Conservation (phyloP, 1,139 yeast genomes). For the Pichia sp. region DNA sequence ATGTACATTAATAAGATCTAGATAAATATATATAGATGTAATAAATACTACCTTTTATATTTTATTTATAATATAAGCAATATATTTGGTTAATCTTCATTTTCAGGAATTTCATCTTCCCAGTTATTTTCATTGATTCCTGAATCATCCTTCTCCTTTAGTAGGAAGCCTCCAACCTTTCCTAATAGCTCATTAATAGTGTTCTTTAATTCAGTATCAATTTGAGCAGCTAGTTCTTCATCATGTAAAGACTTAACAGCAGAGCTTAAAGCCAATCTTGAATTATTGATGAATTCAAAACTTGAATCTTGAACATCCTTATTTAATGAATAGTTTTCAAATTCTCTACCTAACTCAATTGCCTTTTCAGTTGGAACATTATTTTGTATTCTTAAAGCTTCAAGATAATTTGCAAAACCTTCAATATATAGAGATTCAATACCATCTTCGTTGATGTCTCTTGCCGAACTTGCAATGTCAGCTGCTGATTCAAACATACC, state of each 20-base stretch:
- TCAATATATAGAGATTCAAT: conserved; percentile 77
- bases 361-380: conserved; percentile 18
- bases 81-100: neutral
- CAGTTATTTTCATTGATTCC: conserved; percentile 34
- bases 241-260: conserved; percentile 43
- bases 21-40: neutral
- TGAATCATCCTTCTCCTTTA: conserved; percentile 29
- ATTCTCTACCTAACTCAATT: conserved; percentile 37
- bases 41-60: no score
- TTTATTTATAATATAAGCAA: no score
- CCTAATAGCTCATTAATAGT: conserved; percentile 45
- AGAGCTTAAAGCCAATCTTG: conserved; percentile 48
- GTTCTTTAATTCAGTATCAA: conserved; percentile 48
- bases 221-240: conserved; percentile 41
- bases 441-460: conserved; percentile 76
- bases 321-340: conserved; percentile 41
- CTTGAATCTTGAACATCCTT: conserved; percentile 26
- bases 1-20: neutral
- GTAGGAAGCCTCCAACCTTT: conserved; percentile 55
- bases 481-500: conserved; percentile 62
- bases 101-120: conserved; percentile 34
- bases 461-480: conserved; percentile 52
- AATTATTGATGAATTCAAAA: conserved; percentile 36
- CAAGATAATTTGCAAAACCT: conserved; percentile 64
- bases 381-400: conserved; percentile 40